phyloP scores from a whole-genome alignment of 2,329 filamentous ascomycete species.

The Aspergillus quadricinctus region DNA sequence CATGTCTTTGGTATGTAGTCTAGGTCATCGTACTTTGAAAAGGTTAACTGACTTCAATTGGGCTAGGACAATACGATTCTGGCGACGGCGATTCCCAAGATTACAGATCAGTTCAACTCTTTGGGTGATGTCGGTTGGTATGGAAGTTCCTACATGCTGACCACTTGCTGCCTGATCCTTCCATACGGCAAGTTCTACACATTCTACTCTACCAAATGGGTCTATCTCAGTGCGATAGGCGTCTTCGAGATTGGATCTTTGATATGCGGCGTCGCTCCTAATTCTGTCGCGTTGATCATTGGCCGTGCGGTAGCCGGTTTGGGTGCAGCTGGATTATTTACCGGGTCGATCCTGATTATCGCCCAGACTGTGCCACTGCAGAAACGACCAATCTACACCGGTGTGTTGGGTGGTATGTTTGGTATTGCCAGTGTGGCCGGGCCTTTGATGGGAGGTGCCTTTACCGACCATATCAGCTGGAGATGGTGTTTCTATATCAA shows the following conservation, averaged over 20 bases:
- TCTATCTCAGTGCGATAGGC: constrained; percentile 34
- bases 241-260: constrained; percentile 43
- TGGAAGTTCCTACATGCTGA: constrained; percentile 42
- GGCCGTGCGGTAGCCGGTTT: constrained; percentile 42
- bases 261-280: constrained; percentile 36
- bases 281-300: constrained; percentile 35
- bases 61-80: constrained; percentile 41
- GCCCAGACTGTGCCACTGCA: constrained; percentile 37
- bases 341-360: constrained; percentile 38
- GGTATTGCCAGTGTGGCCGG: constrained; percentile 41
- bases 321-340: constrained; percentile 36
- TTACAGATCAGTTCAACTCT: constrained; percentile 46
- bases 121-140: constrained; percentile 48
- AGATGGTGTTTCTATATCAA: constrained; percentile 45
- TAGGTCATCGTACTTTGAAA: not conserved
- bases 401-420: constrained; percentile 40
- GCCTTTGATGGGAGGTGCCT: constrained; percentile 44
- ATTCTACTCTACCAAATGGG: constrained; percentile 42
- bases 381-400: constrained; percentile 38
- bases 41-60: not conserved
- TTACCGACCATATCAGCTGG: constrained; percentile 41
- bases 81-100: constrained; percentile 45
- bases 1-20: constrained; percentile 6
- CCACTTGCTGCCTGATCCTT: constrained; percentile 39
- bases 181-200: constrained; percentile 43